These are phyloP conservation scores for Globisporangium abappressorium DNA, from an alignment of 352 stramenopile species.

Conservation along the genomic window DNA sequence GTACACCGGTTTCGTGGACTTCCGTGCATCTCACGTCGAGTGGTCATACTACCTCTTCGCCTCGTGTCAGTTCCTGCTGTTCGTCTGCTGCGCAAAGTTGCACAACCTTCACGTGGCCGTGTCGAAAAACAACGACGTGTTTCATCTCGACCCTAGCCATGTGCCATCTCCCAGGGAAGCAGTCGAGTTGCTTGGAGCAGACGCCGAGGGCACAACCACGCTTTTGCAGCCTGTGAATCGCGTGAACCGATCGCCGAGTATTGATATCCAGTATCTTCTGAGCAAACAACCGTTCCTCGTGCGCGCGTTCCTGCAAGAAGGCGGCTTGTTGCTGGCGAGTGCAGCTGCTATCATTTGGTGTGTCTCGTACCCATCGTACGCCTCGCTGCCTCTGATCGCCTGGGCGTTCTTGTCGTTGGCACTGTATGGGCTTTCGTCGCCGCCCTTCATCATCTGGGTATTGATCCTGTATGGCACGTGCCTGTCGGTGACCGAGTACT, in stretches of 20 bases:
- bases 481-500: constrained; percentile 59
- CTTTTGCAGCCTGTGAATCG: constrained; percentile 21
- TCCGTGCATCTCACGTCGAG: constrained; percentile 30
- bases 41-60: constrained; percentile 79
- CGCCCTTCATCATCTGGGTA: constrained; percentile 50
- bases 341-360: constrained; percentile 69
- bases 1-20: constrained; percentile 62
- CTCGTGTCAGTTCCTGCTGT: constrained; percentile 51
- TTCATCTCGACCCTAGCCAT: background rate
- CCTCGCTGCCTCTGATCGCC: constrained; percentile 56
- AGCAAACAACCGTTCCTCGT: constrained; percentile 61
- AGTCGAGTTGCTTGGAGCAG: constrained; percentile 11
- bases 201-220: constrained; percentile 3
- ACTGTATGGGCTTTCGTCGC: constrained; percentile 54
- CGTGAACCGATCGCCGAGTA: constrained; percentile 20
- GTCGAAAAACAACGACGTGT: constrained; percentile 17
- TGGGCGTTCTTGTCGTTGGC: constrained; percentile 67
- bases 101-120: constrained; percentile 47
- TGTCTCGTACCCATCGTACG: constrained; percentile 83
- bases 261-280: constrained; percentile 51
- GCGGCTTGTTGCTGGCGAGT: constrained; percentile 62
- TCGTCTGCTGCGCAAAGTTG: constrained; percentile 61
- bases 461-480: constrained; percentile 63
- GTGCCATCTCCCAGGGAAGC: constrained; percentile 7
- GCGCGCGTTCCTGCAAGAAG: constrained; percentile 65